Base-by-base conservation (phyloP, 139 green algal genomes). In the Volvox africanus region DNA sequence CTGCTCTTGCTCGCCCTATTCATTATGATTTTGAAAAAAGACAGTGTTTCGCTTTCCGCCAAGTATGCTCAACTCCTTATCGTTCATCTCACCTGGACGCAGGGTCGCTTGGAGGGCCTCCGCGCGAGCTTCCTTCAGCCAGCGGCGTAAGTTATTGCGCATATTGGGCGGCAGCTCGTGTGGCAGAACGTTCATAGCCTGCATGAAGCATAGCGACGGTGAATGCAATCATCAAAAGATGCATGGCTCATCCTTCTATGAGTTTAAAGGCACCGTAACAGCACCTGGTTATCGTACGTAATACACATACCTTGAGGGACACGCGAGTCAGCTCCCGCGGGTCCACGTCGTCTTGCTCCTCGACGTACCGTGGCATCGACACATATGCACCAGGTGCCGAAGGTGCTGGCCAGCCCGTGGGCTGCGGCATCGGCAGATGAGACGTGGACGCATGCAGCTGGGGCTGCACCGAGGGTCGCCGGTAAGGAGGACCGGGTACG, bases 131-230 rank as follows among this genome's bases (percentile, higher is more conserved):
- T 83, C 73, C n/a, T 61, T 61, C 3, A 90, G 86, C 86, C 86
- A 90, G 71, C 73, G 71, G 20, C 71, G 44, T 75, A 90, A 75
- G 30, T 76, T 83, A 44, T 30, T 18, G 26, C 86, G 71, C 50
- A 90, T 32, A 32, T 75, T 61, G 50, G 11, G 20, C 28, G 86
- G 86, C 86, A 90, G 86, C 86, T 90, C 86, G 73, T 90, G 71
- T 2, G 86, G 86, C 17, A 90, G 32, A 28, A 83, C 50, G 86
- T 90, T 90, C 86, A 90, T 90, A 21, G 85, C 85, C 82, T 88
- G 82, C 24, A 61, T 19, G 81, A 55, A 55, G 44, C 44, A 55
- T 55, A 14, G 9, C 44, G 44, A 9, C 44, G 44, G 44, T 9
- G 44, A 55, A 55, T 55, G 44, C 44, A 9, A 55, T 55, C 9